Conservation (phyloP, 495 filamentous ascomycete species). For the Hypoxylon rickii region DNA sequence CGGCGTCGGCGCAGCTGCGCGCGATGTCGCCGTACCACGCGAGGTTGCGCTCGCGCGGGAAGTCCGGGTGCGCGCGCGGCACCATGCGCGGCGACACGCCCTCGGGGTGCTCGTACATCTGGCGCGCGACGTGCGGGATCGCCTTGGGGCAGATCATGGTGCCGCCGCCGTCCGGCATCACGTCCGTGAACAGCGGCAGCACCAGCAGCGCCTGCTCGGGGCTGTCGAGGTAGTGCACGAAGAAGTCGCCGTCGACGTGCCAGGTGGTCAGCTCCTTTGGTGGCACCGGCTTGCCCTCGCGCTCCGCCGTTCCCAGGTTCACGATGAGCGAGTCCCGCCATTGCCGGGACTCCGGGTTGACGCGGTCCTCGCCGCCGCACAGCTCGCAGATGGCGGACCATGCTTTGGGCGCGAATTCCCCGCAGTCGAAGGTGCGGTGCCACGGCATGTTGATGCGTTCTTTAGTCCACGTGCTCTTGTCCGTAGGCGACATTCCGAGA, state of each 20-base stretch:
- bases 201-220: constrained; percentile 74
- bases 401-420: constrained; percentile 66
- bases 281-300: constrained; percentile 53
- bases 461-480: constrained; percentile 68
- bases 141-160: constrained; percentile 67
- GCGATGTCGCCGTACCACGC: constrained; percentile 61
- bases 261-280: constrained; percentile 61
- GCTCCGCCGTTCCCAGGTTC: constrained; percentile 66
- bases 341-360: constrained; percentile 51
- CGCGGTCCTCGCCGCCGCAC: constrained; percentile 66
- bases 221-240: constrained; percentile 75
- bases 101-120: constrained; percentile 68
- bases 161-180: constrained; percentile 64
- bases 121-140: constrained; percentile 60
- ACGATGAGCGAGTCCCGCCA: constrained; percentile 77
- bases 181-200: constrained; percentile 71
- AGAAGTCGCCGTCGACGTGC: constrained; percentile 81
- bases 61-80: constrained; percentile 51
- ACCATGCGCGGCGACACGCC: constrained; percentile 71
- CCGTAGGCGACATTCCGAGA: constrained; percentile 66
- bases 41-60: constrained; percentile 47
- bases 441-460: constrained; percentile 69
- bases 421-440: constrained; percentile 57
- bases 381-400: constrained; percentile 74
- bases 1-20: constrained; percentile 44